These are phyloP conservation scores for Aspergillus sp. DNA, from an alignment of 2,329 filamentous ascomycete species.

Conservation along the genomic window DNA sequence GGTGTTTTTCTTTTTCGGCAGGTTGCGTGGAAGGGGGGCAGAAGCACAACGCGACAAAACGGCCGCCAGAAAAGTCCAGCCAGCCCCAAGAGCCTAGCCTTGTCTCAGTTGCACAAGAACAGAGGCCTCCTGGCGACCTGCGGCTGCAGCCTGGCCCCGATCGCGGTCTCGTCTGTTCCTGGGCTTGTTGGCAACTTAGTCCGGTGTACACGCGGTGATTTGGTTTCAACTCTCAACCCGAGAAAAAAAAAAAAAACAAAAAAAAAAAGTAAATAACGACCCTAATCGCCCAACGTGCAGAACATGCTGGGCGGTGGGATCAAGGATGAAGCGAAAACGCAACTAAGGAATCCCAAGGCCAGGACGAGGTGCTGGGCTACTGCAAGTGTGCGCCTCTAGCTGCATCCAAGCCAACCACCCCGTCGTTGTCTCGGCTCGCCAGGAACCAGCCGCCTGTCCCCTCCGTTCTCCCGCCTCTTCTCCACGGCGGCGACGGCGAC, in stretches of 20 bases:
- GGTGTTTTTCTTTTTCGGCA: constrained; percentile 20
- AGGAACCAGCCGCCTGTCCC: constrained; percentile 7
- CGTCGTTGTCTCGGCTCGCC: background rate
- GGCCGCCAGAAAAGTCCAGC: constrained; percentile 1
- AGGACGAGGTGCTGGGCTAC: constrained; percentile 15
- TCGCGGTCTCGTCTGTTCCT: too few species aligned
- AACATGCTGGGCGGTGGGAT: background rate
- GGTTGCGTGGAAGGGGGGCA: constrained; percentile 23
- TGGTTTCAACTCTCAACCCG: background rate
- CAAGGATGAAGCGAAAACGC: background rate
- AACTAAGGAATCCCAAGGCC: constrained; percentile 7
- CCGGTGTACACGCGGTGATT: background rate
- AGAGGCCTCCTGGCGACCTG: constrained; percentile 1
- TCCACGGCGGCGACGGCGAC: too few species aligned
- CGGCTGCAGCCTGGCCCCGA: too few species aligned
- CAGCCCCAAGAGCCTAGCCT: constrained; percentile 1
- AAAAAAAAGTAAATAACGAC: background rate
- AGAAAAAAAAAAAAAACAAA: background rate
- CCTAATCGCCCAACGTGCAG: background rate
- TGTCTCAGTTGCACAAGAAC: constrained; percentile 9
- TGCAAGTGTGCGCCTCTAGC: constrained; percentile 21
- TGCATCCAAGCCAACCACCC: constrained; percentile 15
- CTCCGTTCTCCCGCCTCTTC: background rate
- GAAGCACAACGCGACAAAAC: background rate
- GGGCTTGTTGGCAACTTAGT: too few species aligned